phyloP scores from a whole-genome alignment of 2,329 filamentous ascomycete species.

The Lecanicillium sp. region DNA sequence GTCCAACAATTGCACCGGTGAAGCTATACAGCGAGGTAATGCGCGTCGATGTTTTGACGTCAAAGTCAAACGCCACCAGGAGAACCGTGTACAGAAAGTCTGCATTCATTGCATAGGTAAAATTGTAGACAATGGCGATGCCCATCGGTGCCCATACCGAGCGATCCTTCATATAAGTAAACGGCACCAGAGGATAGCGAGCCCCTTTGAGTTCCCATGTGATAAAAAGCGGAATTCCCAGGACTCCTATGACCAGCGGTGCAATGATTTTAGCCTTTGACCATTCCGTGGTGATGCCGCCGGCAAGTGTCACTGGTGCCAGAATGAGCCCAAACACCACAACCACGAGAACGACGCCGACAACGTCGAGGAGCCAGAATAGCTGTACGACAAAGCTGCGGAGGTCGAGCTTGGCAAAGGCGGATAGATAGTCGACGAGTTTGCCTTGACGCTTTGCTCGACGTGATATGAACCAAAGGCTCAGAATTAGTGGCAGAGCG shows the following conservation, averaged over 20 bases:
- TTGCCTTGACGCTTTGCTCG: no score
- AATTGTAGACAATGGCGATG: conserved; percentile 48
- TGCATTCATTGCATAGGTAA: conserved; percentile 55
- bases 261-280: conserved; percentile 29
- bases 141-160: conserved; percentile 56
- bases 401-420: conserved; percentile 23
- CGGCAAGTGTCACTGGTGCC: conserved; percentile 35
- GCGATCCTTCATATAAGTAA: conserved; percentile 53
- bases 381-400: no score
- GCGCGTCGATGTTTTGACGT: conserved; percentile 46
- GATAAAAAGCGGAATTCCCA: conserved; percentile 42
- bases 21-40: conserved; percentile 52
- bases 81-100: conserved; percentile 58
- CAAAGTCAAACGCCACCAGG: conserved; percentile 53
- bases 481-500: conserved; percentile 46
- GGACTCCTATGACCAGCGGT: conserved; percentile 35
- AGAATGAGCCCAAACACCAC: conserved; percentile 38
- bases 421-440: conserved; percentile 28
- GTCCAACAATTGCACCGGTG: conserved; percentile 49
- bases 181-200: conserved; percentile 50
- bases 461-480: conserved; percentile 39
- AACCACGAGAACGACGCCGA: conserved; percentile 37
- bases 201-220: conserved; percentile 39
- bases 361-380: conserved; percentile 37
- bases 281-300: conserved; percentile 32